Conservation (phyloP, 495 filamentous ascomycete species). For the Aspergillus hancockii region DNA sequence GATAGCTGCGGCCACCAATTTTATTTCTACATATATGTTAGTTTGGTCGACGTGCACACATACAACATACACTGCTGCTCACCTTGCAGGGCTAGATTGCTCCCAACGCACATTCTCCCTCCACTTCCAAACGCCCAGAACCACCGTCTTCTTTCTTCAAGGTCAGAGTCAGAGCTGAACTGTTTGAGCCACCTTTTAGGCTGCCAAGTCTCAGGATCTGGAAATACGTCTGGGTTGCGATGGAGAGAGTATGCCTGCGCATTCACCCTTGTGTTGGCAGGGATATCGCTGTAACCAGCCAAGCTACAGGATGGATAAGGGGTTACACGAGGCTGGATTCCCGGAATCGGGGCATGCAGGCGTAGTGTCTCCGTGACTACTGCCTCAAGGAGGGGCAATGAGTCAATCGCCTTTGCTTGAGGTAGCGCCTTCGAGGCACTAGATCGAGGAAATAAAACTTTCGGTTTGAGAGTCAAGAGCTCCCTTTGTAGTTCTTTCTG, state of each 20-base stretch:
- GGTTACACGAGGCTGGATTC: constrained; percentile 73
- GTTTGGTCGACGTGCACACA: background rate
- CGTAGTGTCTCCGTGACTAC: constrained; percentile 76
- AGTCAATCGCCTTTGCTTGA: constrained; percentile 64
- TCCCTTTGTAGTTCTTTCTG: constrained; percentile 63
- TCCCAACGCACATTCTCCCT: constrained; percentile 82
- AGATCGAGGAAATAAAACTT: constrained; percentile 26
- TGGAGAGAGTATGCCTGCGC: constrained; percentile 73
- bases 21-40: constrained; percentile 42
- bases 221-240: constrained; percentile 61
- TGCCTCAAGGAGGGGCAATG: constrained; percentile 71
- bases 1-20: constrained; percentile 53
- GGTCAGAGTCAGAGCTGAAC: constrained; percentile 31
- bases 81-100: constrained; percentile 79
- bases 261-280: constrained; percentile 66
- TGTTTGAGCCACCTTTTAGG: constrained; percentile 61
- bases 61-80: constrained; percentile 21
- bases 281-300: constrained; percentile 55
- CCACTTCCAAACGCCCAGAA: constrained; percentile 89
- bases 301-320: constrained; percentile 55
- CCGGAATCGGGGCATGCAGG: constrained; percentile 72
- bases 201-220: constrained; percentile 61
- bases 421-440: constrained; percentile 38
- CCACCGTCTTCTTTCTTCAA: constrained; percentile 61
- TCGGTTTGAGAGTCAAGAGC: constrained; percentile 53